Evolutionary conservation across 768 basidiomycete species (phyloP).

Genomic region (Russula emetica): DNA sequence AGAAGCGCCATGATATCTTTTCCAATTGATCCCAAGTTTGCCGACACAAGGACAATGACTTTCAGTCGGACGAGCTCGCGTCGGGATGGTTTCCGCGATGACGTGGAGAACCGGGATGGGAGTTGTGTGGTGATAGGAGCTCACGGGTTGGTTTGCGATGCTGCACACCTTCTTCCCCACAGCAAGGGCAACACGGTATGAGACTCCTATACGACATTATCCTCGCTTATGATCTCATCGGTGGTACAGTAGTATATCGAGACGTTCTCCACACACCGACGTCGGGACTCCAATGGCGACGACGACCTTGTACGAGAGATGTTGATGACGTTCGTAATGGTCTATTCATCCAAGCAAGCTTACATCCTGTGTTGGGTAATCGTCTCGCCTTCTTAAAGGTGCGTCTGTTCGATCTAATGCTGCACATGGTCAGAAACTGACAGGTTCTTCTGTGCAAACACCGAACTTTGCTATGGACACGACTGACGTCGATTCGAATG

Average conservation of each 20-base stretch:
- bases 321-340: background rate
- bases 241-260: background rate
- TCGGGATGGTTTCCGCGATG: background rate
- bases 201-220: background rate
- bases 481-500: background rate
- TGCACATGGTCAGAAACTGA: background rate
- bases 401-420: background rate
- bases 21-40: background rate
- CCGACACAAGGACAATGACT: background rate
- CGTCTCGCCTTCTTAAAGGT: background rate
- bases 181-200: background rate
- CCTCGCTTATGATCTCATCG: background rate
- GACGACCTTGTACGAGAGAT: background rate
- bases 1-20: background rate
- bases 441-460: background rate
- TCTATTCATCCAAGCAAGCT: background rate
- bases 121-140: background rate
- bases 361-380: background rate
- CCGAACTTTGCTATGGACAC: slow-evolving; percentile 6
- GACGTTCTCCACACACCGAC: background rate
- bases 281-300: background rate
- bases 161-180: background rate
- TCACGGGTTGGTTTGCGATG: background rate
- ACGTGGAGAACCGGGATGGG: background rate
- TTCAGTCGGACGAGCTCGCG: background rate